Evolutionary conservation across 139 green algal genomes (phyloP), one percentile per base, ranked within the genome.

Genomic region (Chlorella sp.): DNA sequence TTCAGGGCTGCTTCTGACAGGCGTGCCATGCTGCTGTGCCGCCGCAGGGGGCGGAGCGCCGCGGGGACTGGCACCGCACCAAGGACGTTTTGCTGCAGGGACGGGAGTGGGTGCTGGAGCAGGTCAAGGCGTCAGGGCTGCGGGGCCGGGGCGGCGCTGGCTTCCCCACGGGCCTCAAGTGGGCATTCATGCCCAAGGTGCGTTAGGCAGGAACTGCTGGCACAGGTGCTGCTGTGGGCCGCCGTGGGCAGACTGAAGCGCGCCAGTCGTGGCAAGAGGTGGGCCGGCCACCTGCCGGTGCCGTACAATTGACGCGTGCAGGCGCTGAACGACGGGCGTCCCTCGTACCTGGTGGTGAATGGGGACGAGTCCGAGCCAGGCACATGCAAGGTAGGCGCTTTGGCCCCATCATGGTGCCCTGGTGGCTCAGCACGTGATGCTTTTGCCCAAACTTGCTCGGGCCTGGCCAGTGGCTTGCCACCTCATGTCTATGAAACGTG

Each of bases 181-280:
- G 93, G 91, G 92, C 82, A 65, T 98, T 98, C 84, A 97, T 98
- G 94, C 93, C 94, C 62, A 98, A 98, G 85, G 90, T 89, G n/a
- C n/a, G n/a, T n/a, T n/a, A n/a, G n/a, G n/a, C n/a, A n/a, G n/a
- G n/a, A n/a, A n/a, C n/a, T n/a, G n/a, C n/a, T n/a, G n/a, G n/a
- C n/a, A n/a, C n/a, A n/a, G n/a, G n/a, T n/a, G n/a, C n/a, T n/a
- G n/a, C n/a, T n/a, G n/a, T n/a, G n/a, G n/a, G n/a, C n/a, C n/a
- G n/a, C n/a, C n/a, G n/a, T n/a, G n/a, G n/a, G n/a, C n/a, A n/a
- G n/a, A n/a, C n/a, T n/a, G n/a, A n/a, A n/a, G n/a, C n/a, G n/a
- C n/a, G n/a, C n/a, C n/a, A n/a, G n/a, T n/a, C n/a, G n/a, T n/a
- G n/a, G n/a, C n/a, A n/a, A n/a, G n/a, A n/a, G n/a, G n/a, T n/a